Evolutionary conservation across 2,329 filamentous ascomycete genomes (phyloP).

Genomic region (Exophiala mesophila): DNA sequence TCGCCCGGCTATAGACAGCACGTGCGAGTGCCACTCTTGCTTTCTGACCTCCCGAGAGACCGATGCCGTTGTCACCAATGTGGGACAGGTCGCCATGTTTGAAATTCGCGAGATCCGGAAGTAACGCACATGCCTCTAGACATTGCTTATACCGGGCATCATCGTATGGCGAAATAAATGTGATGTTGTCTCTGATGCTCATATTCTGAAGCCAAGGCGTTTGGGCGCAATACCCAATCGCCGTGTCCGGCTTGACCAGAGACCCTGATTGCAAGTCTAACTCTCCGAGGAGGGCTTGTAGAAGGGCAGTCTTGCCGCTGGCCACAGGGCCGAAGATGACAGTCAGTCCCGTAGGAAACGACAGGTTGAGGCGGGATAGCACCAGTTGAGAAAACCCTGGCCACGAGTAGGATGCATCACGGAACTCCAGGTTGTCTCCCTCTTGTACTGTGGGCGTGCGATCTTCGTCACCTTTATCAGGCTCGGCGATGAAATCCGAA

Average conservation of each 20-base stretch:
- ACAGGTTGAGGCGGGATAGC: constrained; percentile 50
- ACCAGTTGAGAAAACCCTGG: constrained; percentile 60
- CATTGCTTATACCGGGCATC: constrained; percentile 64
- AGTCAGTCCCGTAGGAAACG: constrained; percentile 53
- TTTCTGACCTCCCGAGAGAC: constrained; percentile 58
- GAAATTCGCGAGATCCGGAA: constrained; percentile 58
- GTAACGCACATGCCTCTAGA: constrained; percentile 58
- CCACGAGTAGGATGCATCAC: constrained; percentile 71
- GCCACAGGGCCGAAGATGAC: constrained; percentile 61
- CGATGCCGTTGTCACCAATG: constrained; percentile 58
- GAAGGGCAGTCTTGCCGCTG: constrained; percentile 58
- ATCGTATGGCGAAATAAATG: constrained; percentile 64
- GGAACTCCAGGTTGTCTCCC: constrained; percentile 45
- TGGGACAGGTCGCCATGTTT: constrained; percentile 60
- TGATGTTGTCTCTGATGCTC: constrained; percentile 64
- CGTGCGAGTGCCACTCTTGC: constrained; percentile 57
- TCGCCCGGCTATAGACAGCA: constrained; percentile 54
- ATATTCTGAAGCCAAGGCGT: constrained; percentile 66
- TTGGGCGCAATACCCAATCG: constrained; percentile 59
- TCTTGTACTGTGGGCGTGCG: not conserved
- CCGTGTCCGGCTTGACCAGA: constrained; percentile 48
- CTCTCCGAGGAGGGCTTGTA: constrained; percentile 57
- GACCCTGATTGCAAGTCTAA: constrained; percentile 50
- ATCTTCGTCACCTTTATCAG: constrained; percentile 63
- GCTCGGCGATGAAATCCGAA: constrained; percentile 80